A percentile compares a stretch with the other conserved stretches of the same genome.
Evolutionary conservation across 2,329 filamentous ascomycete species (phyloP).

Genomic region (Xylaria sp.): DNA sequence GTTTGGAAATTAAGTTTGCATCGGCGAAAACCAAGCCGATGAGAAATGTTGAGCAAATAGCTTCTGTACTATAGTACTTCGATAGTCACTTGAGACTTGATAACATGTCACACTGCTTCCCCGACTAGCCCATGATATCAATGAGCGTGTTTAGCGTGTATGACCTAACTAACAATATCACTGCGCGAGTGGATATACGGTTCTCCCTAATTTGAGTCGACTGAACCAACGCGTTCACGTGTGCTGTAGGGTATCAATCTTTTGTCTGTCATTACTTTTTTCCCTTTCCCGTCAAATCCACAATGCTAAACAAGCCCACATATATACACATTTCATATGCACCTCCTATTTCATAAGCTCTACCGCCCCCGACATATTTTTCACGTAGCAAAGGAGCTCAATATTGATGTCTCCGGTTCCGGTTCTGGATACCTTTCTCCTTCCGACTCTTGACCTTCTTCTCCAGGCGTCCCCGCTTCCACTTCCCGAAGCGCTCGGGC

Average conservation of each 20-base stretch:
- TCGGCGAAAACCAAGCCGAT: neutral
- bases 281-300: neutral
- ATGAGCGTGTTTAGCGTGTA: no score
- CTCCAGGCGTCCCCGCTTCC: slow-evolving; percentile 84
- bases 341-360: neutral
- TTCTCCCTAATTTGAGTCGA: no score
- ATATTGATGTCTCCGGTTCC: slow-evolving; percentile 73
- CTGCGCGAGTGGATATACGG: no score
- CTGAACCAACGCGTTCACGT: neutral
- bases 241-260: slow-evolving; percentile 15
- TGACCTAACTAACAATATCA: no score
- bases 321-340: slow-evolving; percentile 5
- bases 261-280: neutral
- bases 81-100: neutral
- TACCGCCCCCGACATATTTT: neutral
- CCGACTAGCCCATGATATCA: no score
- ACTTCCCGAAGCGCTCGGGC: slow-evolving; percentile 77
- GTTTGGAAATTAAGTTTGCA: no score
- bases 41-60: neutral
- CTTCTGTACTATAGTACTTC: neutral
- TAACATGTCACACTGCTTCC: neutral
- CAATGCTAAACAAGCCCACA: neutral
- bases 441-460: slow-evolving; percentile 84
- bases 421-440: slow-evolving; percentile 75
- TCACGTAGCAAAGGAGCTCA: slow-evolving; percentile 49